Base-by-base conservation (phyloP, 306 rosid species). In the Cajanus cajan region DNA sequence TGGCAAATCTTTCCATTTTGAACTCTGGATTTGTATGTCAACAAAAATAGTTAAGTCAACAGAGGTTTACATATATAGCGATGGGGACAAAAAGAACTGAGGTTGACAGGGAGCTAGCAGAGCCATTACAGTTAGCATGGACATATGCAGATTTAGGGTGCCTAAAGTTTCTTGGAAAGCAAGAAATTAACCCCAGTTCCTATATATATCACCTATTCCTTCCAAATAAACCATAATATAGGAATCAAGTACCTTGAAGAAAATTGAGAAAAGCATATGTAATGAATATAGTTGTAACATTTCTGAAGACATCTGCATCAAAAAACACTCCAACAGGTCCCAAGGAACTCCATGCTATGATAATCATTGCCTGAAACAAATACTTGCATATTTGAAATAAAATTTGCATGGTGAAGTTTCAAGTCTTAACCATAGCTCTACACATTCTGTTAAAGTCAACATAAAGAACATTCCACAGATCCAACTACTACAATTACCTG, bases 221-320 rank as follows among this genome's bases (percentile, higher is more conserved):
- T 55, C 22, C 54, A 57, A 55, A 55, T 21, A 73, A 57, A 40
- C 24, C 33, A 48, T 43, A 51, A 51, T 55, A 24, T 58, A 16
- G 48, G 54, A 66, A 52, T 31, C 58, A 67, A 66, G 59, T 85
- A 95, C 98, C 99, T 96, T 94, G 95, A 72, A 96, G 66, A 79
- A 96, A 90, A 86, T 93, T 93, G 79, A 96, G 98, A 80, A 96
- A 63, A 47, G 98, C 97, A 72, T 91, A 82, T 66, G 98, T 89
- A 50, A 96, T 91, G 77, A 96, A 93, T 83, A 96, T 90, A 90
- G 88, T 96, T 74, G 84, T 78, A 83, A 96, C 96, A 83, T 82
- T 85, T 89, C 78, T 90, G 86, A 96, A 90, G 87, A 93, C 97
- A 78, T 82, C 91, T 2, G 59, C 84, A 52, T 96, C 91, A 80